These are phyloP conservation scores for Cordyceps cicadae DNA, from an alignment of 2,329 filamentous ascomycete species.

Conservation along the genomic window DNA sequence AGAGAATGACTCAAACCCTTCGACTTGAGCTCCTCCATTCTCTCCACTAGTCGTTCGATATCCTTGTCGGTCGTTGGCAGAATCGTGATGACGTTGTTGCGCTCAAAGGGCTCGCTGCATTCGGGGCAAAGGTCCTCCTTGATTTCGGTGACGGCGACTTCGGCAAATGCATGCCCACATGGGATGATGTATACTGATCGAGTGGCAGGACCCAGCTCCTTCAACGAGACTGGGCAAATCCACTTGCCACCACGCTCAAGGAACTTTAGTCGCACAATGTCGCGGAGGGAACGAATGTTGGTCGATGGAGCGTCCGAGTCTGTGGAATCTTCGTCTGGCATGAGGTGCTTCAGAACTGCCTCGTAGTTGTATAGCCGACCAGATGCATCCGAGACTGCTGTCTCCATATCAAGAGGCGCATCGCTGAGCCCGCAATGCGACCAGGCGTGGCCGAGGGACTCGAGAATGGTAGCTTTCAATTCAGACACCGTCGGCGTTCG, in stretches of 20 bases:
- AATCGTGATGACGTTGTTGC: conserved; percentile 74
- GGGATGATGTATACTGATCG: conserved; percentile 86
- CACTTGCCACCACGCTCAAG: conserved; percentile 45
- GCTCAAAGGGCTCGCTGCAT: conserved; percentile 67
- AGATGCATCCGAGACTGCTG: conserved; percentile 74
- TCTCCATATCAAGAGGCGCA: conserved; percentile 56
- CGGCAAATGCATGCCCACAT: conserved; percentile 90
- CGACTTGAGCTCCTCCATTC: conserved; percentile 60
- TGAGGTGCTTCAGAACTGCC: conserved; percentile 59
- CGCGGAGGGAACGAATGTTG: conserved; percentile 71
- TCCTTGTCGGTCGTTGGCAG: conserved; percentile 65
- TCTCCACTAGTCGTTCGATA: conserved; percentile 54
- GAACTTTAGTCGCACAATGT: conserved; percentile 82
- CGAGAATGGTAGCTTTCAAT: conserved; percentile 78
- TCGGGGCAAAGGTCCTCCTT: conserved; percentile 54
- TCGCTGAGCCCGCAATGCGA: conserved; percentile 79
- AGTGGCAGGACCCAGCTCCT: conserved; percentile 69
- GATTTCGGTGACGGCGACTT: conserved; percentile 77
- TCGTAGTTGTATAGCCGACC: conserved; percentile 95
- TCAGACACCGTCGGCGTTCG: conserved; percentile 74
- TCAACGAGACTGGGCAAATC: conserved; percentile 81
- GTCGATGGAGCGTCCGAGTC: conserved; percentile 36
- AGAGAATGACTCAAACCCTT: conserved; percentile 75
- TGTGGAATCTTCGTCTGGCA: conserved; percentile 52
- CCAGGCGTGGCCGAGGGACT: conserved; percentile 83